Conservation (phyloP, 2,329 filamentous ascomycete species). For the Bipolaris zeicola region DNA sequence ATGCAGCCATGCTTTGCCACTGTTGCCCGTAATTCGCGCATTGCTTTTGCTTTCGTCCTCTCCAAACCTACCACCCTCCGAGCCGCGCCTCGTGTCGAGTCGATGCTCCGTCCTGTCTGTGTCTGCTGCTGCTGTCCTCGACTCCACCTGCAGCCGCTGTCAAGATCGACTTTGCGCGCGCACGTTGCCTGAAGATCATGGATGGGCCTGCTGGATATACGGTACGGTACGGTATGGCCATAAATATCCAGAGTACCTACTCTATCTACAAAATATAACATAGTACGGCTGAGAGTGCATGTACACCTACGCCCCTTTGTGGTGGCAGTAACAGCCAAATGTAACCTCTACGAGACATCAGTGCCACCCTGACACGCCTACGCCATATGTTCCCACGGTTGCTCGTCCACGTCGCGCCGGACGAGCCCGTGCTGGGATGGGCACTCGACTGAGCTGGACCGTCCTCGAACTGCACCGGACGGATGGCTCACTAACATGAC, state of each 20-base stretch:
- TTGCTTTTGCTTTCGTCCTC: neutral
- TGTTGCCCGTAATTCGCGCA: constrained; percentile 21
- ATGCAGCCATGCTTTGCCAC: constrained; percentile 18
- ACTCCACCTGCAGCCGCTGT: neutral
- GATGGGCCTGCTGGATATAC: no score
- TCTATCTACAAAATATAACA: no score
- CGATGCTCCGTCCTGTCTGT: neutral
- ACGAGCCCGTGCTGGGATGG: neutral
- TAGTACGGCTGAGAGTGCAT: neutral
- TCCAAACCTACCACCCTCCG: neutral
- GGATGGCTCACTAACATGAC: constrained; percentile 15
- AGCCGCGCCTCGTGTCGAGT: neutral
- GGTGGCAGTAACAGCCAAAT: neutral
- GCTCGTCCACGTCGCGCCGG: neutral
- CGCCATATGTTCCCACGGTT: neutral
- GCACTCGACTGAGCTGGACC: neutral
- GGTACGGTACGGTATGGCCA: no score
- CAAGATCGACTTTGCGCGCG: neutral
- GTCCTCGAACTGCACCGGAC: neutral
- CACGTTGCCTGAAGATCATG: neutral
- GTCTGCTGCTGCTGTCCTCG: no score
- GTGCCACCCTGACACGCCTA: neutral
- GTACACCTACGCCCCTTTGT: neutral
- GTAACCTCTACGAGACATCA: neutral
- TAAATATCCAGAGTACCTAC: no score